Percentiles rank a stretch among this genome's conserved stretches.
These are phyloP conservation scores for Xylaria bambusicola DNA, from an alignment of 495 filamentous ascomycete genomes.

Conservation along the genomic window DNA sequence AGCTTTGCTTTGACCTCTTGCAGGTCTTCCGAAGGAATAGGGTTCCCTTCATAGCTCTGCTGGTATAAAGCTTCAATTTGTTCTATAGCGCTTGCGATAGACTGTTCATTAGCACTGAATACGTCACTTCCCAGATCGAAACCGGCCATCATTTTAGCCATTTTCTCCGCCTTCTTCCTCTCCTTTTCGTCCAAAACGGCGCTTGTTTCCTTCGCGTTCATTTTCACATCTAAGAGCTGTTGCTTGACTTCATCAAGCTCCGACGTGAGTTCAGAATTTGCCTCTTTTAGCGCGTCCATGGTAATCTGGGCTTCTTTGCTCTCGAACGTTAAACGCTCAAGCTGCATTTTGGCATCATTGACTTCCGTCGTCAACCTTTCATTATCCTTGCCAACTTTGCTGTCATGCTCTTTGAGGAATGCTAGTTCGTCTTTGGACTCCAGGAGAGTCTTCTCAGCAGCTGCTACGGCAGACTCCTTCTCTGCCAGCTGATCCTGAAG, in stretches of 20 bases:
- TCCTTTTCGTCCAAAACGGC: conserved; percentile 93
- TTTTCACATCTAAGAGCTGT: conserved; percentile 90
- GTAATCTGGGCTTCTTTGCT: conserved; percentile 95
- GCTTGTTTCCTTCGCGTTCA: conserved; percentile 90
- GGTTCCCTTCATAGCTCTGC: conserved; percentile 72
- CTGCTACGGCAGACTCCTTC: conserved; percentile 78
- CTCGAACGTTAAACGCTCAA: conserved; percentile 93
- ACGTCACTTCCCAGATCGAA: conserved; percentile 90
- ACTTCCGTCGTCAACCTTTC: conserved; percentile 80
- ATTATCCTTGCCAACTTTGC: conserved; percentile 79
- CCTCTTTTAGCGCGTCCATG: conserved; percentile 95
- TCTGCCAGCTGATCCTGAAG: conserved; percentile 94
- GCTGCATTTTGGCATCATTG: conserved; percentile 91
- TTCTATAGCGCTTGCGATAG: conserved; percentile 77
- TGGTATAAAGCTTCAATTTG: conserved; percentile 78
- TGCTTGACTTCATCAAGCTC: conserved; percentile 97
- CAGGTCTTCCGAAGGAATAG: conserved; percentile 78
- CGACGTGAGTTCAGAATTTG: conserved; percentile 84
- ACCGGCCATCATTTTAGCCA: conserved; percentile 99
- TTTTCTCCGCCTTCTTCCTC: conserved; percentile 96
- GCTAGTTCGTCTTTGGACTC: conserved; percentile 82
- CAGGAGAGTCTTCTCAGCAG: conserved; percentile 73
- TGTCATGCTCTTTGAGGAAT: conserved; percentile 78
- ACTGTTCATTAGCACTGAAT: conserved; percentile 87
- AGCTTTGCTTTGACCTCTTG: conserved; percentile 73